These are phyloP conservation scores for Cairneyella variabilis DNA, from an alignment of 495 filamentous ascomycete species.

Conservation along the genomic window DNA sequence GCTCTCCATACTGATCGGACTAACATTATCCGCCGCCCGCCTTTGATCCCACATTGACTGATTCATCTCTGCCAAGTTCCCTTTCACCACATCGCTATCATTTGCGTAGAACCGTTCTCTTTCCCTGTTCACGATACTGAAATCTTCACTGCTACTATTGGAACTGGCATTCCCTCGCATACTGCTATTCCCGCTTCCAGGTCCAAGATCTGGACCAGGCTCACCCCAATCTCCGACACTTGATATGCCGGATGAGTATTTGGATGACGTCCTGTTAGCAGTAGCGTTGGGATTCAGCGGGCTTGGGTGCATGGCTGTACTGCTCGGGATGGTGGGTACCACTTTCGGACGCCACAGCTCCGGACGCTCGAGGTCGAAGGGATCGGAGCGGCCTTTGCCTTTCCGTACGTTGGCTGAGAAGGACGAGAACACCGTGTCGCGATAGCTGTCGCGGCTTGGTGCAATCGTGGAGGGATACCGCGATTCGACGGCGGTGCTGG, in stretches of 20 bases:
- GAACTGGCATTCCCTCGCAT: constrained; percentile 15
- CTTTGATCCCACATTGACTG: constrained; percentile 1
- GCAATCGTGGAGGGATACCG: constrained; percentile 23
- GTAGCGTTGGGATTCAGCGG: neutral
- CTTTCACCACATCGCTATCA: neutral
- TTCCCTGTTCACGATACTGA: neutral
- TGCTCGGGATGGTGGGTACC: too few species aligned
- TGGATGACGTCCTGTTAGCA: constrained; percentile 22
- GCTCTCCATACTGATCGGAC: constrained; percentile 17
- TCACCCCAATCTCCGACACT: constrained; percentile 47
- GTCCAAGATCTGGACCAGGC: constrained; percentile 45
- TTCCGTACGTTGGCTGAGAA: constrained; percentile 24
- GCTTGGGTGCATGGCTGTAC: too few species aligned
- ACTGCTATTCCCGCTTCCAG: constrained; percentile 14
- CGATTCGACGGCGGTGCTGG: constrained; percentile 5
- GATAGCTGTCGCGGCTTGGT: constrained; percentile 19
- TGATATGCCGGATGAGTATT: constrained; percentile 41
- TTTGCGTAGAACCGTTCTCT: neutral
- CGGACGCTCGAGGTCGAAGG: constrained; percentile 60
- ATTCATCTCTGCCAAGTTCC: constrained; percentile 7
- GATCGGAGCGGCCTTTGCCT: constrained; percentile 58
- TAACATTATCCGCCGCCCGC: constrained; percentile 14
- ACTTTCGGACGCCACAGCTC: constrained; percentile 33
- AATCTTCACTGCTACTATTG: constrained; percentile 11
- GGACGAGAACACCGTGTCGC: constrained; percentile 25